Evolutionary conservation across 2,329 filamentous ascomycete genomes (phyloP).

Genomic region (Scortechinia acanthostroma): DNA sequence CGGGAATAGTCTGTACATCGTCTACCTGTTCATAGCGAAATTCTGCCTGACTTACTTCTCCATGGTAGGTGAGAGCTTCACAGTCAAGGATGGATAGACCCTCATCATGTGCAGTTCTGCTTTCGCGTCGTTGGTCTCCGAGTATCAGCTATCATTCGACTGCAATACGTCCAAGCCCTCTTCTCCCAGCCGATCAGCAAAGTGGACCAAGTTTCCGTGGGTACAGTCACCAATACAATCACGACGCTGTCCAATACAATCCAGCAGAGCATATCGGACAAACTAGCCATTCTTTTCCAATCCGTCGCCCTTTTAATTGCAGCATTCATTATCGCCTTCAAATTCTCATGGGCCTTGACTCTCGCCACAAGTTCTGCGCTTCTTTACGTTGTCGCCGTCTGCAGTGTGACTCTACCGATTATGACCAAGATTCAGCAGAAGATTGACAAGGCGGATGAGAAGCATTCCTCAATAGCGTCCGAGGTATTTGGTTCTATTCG

Average conservation of each 20-base stretch:
- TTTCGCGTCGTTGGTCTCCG: constrained; percentile 39
- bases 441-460: constrained; percentile 26
- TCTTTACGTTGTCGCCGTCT: constrained; percentile 25
- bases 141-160: constrained; percentile 37
- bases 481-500: too few relatives aligned
- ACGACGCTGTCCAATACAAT: constrained; percentile 41
- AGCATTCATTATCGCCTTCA: constrained; percentile 40
- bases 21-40: constrained; percentile 22
- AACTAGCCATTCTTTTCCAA: constrained; percentile 32
- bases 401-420: constrained; percentile 18
- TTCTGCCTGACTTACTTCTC: constrained; percentile 20
- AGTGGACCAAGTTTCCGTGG: constrained; percentile 38
- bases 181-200: constrained; percentile 38
- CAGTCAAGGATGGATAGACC: constrained; percentile 6
- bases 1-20: too few relatives aligned
- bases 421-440: constrained; percentile 19
- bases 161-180: constrained; percentile 36
- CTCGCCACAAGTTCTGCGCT: constrained; percentile 37
- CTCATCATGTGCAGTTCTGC: constrained; percentile 18
- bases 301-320: constrained; percentile 28
- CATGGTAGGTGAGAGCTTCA: constrained; percentile 13
- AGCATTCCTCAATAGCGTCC: too few relatives aligned
- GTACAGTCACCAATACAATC: constrained; percentile 39
- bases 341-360: constrained; percentile 41
- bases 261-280: constrained; percentile 44